Evolutionary conservation across 352 stramenopile genomes (phyloP).

Genomic region (Thraustotheca clavata): DNA sequence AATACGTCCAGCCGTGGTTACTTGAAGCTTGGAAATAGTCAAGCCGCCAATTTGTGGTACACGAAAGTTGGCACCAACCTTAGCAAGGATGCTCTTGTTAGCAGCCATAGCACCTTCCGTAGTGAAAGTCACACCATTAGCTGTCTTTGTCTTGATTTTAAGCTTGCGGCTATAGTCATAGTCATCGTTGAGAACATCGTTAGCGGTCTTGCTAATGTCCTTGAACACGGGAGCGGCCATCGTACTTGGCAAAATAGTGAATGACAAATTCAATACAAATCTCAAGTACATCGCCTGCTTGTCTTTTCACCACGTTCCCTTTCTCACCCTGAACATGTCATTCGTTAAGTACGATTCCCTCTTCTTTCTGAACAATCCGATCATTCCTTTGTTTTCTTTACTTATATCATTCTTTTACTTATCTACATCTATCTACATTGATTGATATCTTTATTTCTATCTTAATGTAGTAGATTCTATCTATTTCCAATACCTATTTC

Average conservation of each 20-base stretch:
- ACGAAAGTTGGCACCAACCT: conserved; percentile 36
- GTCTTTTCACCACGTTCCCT: conserved; percentile 11
- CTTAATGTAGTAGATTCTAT: too few relatives aligned
- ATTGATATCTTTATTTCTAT: too few relatives aligned
- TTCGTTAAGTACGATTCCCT: conserved; percentile 16
- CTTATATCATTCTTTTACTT: too few relatives aligned
- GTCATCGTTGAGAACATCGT: conserved; percentile 81
- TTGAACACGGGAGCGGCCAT: conserved; percentile 71
- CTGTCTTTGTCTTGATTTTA: conserved; percentile 85
- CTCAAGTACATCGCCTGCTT: neutral
- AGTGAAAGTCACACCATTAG: conserved; percentile 81
- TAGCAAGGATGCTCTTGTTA: conserved; percentile 81
- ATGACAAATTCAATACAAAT: conserved; percentile 2
- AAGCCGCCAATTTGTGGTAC: conserved; percentile 38
- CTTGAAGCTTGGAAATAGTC: conserved; percentile 84
- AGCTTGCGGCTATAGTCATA: conserved; percentile 88
- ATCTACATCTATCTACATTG: too few relatives aligned
- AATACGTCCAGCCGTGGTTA: conserved; percentile 69
- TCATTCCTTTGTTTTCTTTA: too few relatives aligned
- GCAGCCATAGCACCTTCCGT: conserved; percentile 66
- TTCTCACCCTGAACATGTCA: conserved; percentile 1
- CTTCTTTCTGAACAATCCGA: conserved; percentile 5
- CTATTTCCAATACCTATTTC: too few relatives aligned
- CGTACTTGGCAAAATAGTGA: neutral
- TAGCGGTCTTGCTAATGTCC: conserved; percentile 74